Conservation (phyloP, 108 stramenopile species). For the Ochromonas danica region DNA sequence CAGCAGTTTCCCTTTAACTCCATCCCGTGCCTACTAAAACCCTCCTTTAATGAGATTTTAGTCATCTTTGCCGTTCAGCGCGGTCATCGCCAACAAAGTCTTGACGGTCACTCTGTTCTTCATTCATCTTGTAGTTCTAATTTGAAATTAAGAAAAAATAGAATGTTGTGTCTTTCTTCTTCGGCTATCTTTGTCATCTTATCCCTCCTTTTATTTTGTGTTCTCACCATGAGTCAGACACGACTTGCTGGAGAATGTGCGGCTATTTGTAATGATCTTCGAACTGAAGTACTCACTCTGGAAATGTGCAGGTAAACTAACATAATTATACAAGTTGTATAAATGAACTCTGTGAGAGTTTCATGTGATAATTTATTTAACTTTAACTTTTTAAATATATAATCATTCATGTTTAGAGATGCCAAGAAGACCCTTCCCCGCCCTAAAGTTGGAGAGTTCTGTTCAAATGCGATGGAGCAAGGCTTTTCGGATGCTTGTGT, state of each 20-base stretch:
- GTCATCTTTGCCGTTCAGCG: too few species aligned
- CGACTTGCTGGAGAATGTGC: conserved; percentile 29
- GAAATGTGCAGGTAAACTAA: conserved; percentile 28
- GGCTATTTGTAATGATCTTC: conserved; percentile 8
- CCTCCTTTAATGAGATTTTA: too few species aligned
- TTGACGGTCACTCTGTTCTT: too few species aligned
- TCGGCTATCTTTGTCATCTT: too few species aligned
- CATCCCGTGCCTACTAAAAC: too few species aligned
- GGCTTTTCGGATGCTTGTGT: conserved; percentile 34
- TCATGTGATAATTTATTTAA: neutral
- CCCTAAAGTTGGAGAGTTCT: conserved; percentile 34
- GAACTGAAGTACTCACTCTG: conserved; percentile 26
- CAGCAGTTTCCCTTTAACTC: too few species aligned
- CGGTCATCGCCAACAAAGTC: too few species aligned
- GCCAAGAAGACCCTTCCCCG: conserved; percentile 20
- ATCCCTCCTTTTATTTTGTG: too few species aligned
- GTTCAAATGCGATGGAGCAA: conserved; percentile 28
- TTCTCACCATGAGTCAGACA: too few species aligned
- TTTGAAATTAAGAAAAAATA: too few species aligned
- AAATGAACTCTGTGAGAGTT: neutral
- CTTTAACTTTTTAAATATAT: neutral
- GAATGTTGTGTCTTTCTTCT: too few species aligned
- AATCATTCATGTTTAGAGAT: neutral
- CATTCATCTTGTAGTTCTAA: too few species aligned
- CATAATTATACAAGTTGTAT: neutral